A percentile compares a stretch with the other conserved stretches of the same genome.
Conservation (phyloP, 73 alveolate species). For the Paramecium octaurelia region DNA sequence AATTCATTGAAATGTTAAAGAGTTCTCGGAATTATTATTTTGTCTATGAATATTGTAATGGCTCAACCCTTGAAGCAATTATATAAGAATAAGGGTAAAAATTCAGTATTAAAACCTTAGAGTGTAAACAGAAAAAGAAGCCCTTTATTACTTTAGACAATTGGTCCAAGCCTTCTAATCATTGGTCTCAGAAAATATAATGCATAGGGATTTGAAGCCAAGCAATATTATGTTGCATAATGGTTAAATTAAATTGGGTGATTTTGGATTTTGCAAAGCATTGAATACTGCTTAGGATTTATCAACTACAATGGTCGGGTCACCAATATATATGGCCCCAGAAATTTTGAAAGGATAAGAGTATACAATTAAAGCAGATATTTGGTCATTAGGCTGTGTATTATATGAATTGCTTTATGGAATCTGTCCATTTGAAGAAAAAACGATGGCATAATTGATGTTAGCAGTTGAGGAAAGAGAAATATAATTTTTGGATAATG, state of each 20-base stretch:
- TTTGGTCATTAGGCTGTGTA: slow-evolving; percentile 67
- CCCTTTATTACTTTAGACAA: slow-evolving; percentile 19
- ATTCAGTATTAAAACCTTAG: neutral
- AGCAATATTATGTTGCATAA: slow-evolving; percentile 49
- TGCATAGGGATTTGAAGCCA: slow-evolving; percentile 65
- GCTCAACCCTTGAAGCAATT: slow-evolving; percentile 45
- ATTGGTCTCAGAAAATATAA: slow-evolving; percentile 17
- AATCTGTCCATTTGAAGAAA: slow-evolving; percentile 60
- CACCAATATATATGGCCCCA: slow-evolving; percentile 69
- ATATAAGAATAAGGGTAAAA: neutral
- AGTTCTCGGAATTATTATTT: slow-evolving; percentile 21
- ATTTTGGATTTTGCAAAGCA: slow-evolving; percentile 61
- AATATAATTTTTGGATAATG: slow-evolving; percentile 35
- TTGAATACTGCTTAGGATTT: slow-evolving; percentile 46
- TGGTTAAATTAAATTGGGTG: slow-evolving; percentile 42
- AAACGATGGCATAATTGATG: slow-evolving; percentile 57
- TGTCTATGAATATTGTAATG: slow-evolving; percentile 61
- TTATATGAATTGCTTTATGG: slow-evolving; percentile 60
- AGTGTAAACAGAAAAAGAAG: slow-evolving; percentile 50
- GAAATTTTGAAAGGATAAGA: slow-evolving; percentile 61
- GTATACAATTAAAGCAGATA: slow-evolving; percentile 61
- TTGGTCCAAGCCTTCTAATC: slow-evolving; percentile 48
- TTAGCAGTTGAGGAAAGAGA: slow-evolving; percentile 62
- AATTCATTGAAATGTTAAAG: slow-evolving; percentile 57
- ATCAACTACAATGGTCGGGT: slow-evolving; percentile 59